Evolutionary conservation across 345 rosid species (phyloP), one percentile per base, ranked within the genome.

Genomic region (Aquilaria malaccensis): DNA sequence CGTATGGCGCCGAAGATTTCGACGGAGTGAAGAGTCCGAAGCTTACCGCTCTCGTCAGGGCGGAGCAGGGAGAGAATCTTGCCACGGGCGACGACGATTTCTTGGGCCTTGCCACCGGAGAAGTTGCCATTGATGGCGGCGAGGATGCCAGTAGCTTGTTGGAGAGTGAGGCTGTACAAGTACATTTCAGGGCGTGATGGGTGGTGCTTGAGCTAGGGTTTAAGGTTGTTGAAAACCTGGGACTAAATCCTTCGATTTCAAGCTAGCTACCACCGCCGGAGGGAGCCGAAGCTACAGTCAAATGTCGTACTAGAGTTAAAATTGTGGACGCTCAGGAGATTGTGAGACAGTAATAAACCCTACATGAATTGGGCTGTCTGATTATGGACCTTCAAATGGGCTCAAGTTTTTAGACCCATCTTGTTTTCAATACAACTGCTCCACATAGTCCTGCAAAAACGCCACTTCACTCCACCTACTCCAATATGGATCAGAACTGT

Each of bases 51-150:
- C 56, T 80, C 91, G 64, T 94, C 99, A 12, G 97, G 93, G 7
- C 97, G 96, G 54, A 90, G 95, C 43, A 94, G 97, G 58, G 91
- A 97, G 30, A 94, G 89, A 41, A 90, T 79, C 77, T 94, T 90
- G 11, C 99, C 99, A 15, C 96, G 96, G 30, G 99, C 97, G 12
- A 94, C 96, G 30, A 81, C 96, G 50, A 94, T 88, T 76, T 94
- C 99, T 52, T 89, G 97, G 43, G 75, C 30, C 74, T 88, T 94
- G 41, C 89, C 88, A 66, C 97, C 99, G 68, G 99, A 85, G 84
- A 94, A 90, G 80, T 79, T 88, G n/a, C 99, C 99, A 48, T 88
- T 94, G 55, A 90, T 83, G 11, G 99, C 96, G 75, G 77, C 72
- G 15, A 79, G 72, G 56, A 94, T 76, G 74, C 99, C 99, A 9